Evolutionary conservation across 345 rosid genomes (phyloP).

Genomic region (Trapa bicornis): DNA sequence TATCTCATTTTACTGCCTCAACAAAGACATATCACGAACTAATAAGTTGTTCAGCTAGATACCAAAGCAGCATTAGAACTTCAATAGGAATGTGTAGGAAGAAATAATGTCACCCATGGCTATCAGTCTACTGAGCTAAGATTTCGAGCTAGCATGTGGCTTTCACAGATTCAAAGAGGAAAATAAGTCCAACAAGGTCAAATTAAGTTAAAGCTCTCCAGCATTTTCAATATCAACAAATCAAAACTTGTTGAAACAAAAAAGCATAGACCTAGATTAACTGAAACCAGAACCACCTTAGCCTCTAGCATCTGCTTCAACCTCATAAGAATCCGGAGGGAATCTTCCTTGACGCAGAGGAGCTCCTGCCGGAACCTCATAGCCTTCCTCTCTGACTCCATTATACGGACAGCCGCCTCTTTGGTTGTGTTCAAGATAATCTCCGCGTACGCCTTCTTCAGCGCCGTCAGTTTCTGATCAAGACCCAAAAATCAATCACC

Average conservation of each 20-base stretch:
- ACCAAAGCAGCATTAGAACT: not conserved
- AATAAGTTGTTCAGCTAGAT: not conserved
- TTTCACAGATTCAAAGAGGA: not conserved
- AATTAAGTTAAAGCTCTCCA: not conserved
- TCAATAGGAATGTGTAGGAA: not conserved
- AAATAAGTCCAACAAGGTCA: not conserved
- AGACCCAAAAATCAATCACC: not conserved
- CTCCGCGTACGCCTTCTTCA: slow-evolving; percentile 73
- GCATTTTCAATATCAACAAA: not conserved
- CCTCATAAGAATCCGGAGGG: slow-evolving; percentile 47
- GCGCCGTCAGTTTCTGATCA: slow-evolving; percentile 37
- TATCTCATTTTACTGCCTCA: not conserved
- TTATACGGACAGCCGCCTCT: slow-evolving; percentile 53
- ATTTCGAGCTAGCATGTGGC: not conserved
- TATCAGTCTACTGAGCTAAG: not conserved
- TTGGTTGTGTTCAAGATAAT: slow-evolving; percentile 59
- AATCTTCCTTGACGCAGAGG: slow-evolving; percentile 33
- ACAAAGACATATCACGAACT: not conserved
- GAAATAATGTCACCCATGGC: not conserved
- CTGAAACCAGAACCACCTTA: slow-evolving; percentile 24
- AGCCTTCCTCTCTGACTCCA: slow-evolving; percentile 39
- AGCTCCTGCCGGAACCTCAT: slow-evolving; percentile 40
- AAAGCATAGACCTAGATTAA: not conserved
- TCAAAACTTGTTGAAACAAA: not conserved
- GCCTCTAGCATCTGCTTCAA: slow-evolving; percentile 51